Evolutionary conservation across 306 rosid genomes (phyloP), one percentile per base, ranked within the genome.

Genomic region (Acacia acuminata): DNA sequence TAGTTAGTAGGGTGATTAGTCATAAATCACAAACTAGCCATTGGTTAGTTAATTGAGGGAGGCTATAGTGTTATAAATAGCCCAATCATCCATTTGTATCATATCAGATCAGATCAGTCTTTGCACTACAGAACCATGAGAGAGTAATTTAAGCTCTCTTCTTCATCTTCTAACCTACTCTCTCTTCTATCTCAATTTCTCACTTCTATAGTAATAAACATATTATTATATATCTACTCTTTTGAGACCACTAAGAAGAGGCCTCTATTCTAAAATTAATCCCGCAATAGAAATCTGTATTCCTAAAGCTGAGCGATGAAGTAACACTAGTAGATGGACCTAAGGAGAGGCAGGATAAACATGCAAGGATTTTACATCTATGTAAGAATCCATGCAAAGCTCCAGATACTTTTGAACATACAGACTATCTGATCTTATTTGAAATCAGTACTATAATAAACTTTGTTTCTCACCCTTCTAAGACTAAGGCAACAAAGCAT

Each of bases 221-320:
- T n/a, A n/a, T n/a, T n/a, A n/a, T 69, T 80, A 75, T 68, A 73
- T 77, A 60, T 68, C 75, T 72, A 30, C 32, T 34, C 32, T 36
- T 53, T 56, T 12, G 5, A 73, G 51, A 68, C 79, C 50, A 58
- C 42, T 53, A 38, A 34, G 38, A 32, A 45, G 60, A 64, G 84
- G 61, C 50, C 34, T 76, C 78, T 55, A 60, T 60, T 42, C 81
- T 38, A 86, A 81, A 58, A n/a, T 14, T 44, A 56, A 67, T 67
- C 71, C 70, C 38, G 36, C 78, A 36, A 64, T 34, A 65, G 17
- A 56, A 65, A 69, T 61, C 20, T 53, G 48, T 79, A 30, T 75
- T 60, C 47, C 44, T 75, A 24, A 71, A 25, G 63, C 38, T 4
- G 83, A 76, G 36, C 34, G 73, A 50, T 73, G 73, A 84, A 50